Percentiles rank a stretch among this genome's conserved stretches.
phyloP scores from a whole-genome alignment of 2,329 filamentous ascomycete species.

The Colletotrichum sp. region DNA sequence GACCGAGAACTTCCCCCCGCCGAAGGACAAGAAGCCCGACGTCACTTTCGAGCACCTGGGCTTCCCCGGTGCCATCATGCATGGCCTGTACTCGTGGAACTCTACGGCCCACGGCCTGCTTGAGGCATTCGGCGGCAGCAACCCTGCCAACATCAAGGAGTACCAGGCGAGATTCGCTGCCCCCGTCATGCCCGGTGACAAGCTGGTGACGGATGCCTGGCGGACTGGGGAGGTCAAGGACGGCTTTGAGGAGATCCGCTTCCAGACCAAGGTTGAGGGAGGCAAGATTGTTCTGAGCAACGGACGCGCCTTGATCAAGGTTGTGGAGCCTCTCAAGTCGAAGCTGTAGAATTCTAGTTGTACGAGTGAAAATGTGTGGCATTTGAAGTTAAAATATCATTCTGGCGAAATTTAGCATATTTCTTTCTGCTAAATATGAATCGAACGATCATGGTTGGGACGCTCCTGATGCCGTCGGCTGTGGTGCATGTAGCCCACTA shows the following conservation, averaged over 20 bases:
- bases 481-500: background rate
- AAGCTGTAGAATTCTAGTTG: constrained; percentile 59
- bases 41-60: constrained; percentile 77
- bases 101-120: constrained; percentile 76
- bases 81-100: constrained; percentile 91
- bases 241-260: constrained; percentile 82
- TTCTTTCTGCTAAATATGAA: background rate
- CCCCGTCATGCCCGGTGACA: constrained; percentile 84
- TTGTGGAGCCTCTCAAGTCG: constrained; percentile 59
- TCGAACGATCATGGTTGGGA: background rate
- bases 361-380: background rate
- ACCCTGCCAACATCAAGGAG: constrained; percentile 83
- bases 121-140: constrained; percentile 73
- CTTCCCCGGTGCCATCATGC: constrained; percentile 87
- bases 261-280: constrained; percentile 77
- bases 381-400: background rate
- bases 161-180: constrained; percentile 89
- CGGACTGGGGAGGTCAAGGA: constrained; percentile 70
- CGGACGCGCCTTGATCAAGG: constrained; percentile 79
- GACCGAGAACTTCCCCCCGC: constrained; percentile 78
- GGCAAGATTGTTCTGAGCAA: constrained; percentile 90
- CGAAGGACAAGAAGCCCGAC: constrained; percentile 74
- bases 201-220: constrained; percentile 84
- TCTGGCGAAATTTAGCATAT: background rate
- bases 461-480: background rate